Evolutionary conservation across 1,139 yeast genomes (phyloP).

Genomic region (Hyphopichia pseudoburtonii): DNA sequence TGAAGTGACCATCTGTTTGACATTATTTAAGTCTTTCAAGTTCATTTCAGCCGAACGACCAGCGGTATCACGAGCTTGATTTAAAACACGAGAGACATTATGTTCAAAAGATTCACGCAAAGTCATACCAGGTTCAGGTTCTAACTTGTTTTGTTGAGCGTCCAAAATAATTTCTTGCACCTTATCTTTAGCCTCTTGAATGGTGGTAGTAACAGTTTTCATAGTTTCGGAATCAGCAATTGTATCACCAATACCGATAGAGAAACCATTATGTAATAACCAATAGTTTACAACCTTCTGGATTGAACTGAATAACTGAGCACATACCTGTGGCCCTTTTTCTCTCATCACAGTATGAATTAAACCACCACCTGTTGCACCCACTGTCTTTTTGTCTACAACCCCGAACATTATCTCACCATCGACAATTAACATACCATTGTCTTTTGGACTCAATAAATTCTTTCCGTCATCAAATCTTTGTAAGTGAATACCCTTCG

Average conservation of each 20-base stretch:
- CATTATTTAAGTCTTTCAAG: slow-evolving; percentile 90
- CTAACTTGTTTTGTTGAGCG: slow-evolving; percentile 84
- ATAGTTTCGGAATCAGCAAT: slow-evolving; percentile 97
- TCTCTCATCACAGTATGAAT: slow-evolving; percentile 97
- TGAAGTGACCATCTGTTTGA: slow-evolving; percentile 98
- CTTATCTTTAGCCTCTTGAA: slow-evolving; percentile 86
- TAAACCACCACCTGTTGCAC: slow-evolving; percentile 97
- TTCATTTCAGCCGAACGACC: slow-evolving; percentile 98
- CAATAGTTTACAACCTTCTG: slow-evolving; percentile 96
- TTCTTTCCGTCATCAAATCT: slow-evolving; percentile 90
- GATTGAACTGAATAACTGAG: slow-evolving; percentile 85
- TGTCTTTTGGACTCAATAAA: slow-evolving; percentile 80
- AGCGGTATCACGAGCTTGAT: slow-evolving; percentile 98
- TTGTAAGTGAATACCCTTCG: slow-evolving; percentile 92
- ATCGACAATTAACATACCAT: slow-evolving; percentile 88
- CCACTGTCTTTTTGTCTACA: slow-evolving; percentile 96
- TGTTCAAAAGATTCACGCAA: slow-evolving; percentile 97
- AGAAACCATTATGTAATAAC: slow-evolving; percentile 95
- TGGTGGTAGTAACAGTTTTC: slow-evolving; percentile 89
- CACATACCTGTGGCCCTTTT: slow-evolving; percentile 90
- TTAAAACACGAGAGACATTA: slow-evolving; percentile 90
- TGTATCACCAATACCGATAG: slow-evolving; percentile 99
- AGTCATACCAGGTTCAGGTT: slow-evolving; percentile 99
- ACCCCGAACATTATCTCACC: slow-evolving; percentile 97
- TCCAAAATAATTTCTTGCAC: slow-evolving; percentile 91